Evolutionary conservation across 305 asterid species (phyloP).

Genomic region (Lippia alba): DNA sequence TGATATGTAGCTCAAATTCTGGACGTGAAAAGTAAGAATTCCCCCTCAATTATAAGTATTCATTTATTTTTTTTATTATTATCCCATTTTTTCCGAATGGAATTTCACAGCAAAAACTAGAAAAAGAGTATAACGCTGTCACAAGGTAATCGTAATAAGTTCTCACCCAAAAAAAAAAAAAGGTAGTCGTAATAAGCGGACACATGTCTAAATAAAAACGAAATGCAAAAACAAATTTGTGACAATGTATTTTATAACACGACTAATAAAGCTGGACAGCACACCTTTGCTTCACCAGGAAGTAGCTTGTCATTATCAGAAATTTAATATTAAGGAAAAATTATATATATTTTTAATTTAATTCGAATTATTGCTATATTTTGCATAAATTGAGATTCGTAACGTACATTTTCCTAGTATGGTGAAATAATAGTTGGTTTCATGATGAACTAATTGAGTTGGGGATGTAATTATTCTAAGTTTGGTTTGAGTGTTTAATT

Average conservation of each 20-base stretch:
- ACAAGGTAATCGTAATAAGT: slow-evolving; percentile 14
- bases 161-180: no score
- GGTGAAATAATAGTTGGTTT: no score
- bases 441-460: no score
- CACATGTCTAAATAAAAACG: slow-evolving; percentile 4
- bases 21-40: slow-evolving; percentile 25
- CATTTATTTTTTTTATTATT: no score
- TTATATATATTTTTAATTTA: not conserved
- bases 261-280: slow-evolving; percentile 22
- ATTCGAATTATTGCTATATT: not conserved
- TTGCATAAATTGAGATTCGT: not conserved
- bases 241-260: slow-evolving; percentile 17
- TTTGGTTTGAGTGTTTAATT: no score
- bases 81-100: no score
- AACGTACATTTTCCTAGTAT: no score
- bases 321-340: not conserved
- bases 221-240: slow-evolving; percentile 1
- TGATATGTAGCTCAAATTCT: slow-evolving; percentile 16
- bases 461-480: no score
- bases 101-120: slow-evolving; percentile 10
- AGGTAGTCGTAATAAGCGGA: slow-evolving; percentile 14
- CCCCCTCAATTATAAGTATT: not conserved
- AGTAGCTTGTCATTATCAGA: slow-evolving; percentile 31
- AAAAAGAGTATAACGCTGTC: slow-evolving; percentile 7
- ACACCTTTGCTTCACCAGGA: slow-evolving; percentile 22